Conservation (phyloP, 768 basidiomycete genomes). For the Rhizopogon vesiculosus region DNA sequence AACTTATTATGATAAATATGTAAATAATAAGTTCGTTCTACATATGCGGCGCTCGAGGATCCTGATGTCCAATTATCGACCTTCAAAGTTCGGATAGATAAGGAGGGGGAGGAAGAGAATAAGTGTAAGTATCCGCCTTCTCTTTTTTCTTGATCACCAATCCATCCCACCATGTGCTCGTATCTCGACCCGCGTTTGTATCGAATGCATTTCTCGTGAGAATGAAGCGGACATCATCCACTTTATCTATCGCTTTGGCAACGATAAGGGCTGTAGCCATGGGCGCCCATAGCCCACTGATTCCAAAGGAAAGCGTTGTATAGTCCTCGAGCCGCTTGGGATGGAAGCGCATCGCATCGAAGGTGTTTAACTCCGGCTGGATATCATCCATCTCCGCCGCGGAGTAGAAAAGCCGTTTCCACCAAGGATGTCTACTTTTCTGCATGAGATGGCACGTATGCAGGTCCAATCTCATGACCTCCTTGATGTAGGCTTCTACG, state of each 20-base stretch:
- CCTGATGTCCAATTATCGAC: background rate
- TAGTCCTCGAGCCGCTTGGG: constrained; percentile 16
- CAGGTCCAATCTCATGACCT: constrained; percentile 24
- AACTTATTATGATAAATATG: no score
- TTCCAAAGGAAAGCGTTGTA: constrained; percentile 41
- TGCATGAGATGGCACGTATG: constrained; percentile 13
- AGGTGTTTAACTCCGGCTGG: constrained; percentile 28
- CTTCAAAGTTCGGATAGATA: background rate
- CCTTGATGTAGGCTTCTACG: constrained; percentile 20
- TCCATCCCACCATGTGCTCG: constrained; percentile 23
- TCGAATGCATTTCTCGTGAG: constrained; percentile 6
- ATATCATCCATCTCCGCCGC: constrained; percentile 19
- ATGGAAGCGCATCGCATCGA: constrained; percentile 41
- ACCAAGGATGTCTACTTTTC: constrained; percentile 4
- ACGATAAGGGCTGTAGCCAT: constrained; percentile 46
- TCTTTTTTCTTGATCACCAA: constrained; percentile 12
- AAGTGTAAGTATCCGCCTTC: background rate
- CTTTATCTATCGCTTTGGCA: constrained; percentile 34
- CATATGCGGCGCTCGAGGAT: background rate
- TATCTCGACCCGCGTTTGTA: constrained; percentile 14
- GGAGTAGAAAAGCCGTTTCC: constrained; percentile 9
- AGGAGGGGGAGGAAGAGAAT: background rate
- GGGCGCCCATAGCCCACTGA: constrained; percentile 41
- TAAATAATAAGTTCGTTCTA: no score
- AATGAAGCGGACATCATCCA: constrained; percentile 24